These are phyloP conservation scores for Nakataea oryzae DNA, from an alignment of 2,329 filamentous ascomycete genomes.

Conservation along the genomic window DNA sequence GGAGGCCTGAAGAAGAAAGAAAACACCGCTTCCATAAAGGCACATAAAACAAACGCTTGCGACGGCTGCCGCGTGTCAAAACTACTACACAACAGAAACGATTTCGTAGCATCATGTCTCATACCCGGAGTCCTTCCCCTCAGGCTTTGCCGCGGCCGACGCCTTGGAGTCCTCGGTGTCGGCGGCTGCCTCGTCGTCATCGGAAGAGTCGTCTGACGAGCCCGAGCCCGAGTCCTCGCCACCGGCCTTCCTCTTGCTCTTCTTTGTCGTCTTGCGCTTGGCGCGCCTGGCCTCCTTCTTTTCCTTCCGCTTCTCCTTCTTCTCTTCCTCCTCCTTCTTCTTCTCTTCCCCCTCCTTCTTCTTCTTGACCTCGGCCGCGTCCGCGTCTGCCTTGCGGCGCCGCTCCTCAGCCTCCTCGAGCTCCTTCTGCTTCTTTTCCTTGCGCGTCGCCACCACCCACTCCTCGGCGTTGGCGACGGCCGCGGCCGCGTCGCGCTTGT, in stretches of 20 bases:
- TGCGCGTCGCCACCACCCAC: slow-evolving; percentile 39
- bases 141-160: neutral
- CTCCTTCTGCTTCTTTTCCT: slow-evolving; percentile 36
- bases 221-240: slow-evolving; percentile 7
- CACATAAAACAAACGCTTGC: neutral
- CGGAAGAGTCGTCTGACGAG: slow-evolving; percentile 6
- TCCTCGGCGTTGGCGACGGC: slow-evolving; percentile 34
- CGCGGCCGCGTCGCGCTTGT: slow-evolving; percentile 40
- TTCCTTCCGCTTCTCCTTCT: slow-evolving; percentile 12
- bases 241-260: slow-evolving; percentile 12
- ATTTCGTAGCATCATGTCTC: slow-evolving; percentile 1
- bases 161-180: neutral
- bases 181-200: slow-evolving; percentile 4
- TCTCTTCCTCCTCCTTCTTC: slow-evolving; percentile 12
- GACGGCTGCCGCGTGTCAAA: neutral
- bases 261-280: slow-evolving; percentile 16
- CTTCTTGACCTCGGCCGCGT: slow-evolving; percentile 20
- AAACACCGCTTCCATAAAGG: neutral
- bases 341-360: slow-evolving; percentile 19
- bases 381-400: slow-evolving; percentile 24
- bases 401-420: slow-evolving; percentile 29
- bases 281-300: slow-evolving; percentile 9
- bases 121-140: slow-evolving; percentile 1
- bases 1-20: neutral
- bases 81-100: neutral